Conservation (phyloP, 345 rosid species). For the Gossypium turneri region DNA sequence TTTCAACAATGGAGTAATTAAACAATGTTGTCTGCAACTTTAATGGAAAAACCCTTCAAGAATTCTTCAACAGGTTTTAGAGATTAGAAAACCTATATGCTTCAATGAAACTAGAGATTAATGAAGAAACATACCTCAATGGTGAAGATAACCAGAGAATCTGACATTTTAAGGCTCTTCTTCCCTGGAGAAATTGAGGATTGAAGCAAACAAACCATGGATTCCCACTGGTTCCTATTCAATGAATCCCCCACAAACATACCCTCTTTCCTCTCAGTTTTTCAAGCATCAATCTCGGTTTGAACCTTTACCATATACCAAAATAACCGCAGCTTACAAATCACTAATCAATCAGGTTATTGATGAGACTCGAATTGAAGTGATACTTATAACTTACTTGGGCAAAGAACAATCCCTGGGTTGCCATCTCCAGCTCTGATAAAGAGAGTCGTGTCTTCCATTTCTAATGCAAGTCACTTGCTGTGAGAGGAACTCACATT, state of each 20-base stretch:
- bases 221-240: slow-evolving; percentile 96
- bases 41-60: too few species aligned
- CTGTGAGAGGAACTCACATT: slow-evolving; percentile 69
- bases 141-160: slow-evolving; percentile 57
- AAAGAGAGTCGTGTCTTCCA: slow-evolving; percentile 75
- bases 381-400: slow-evolving; percentile 33
- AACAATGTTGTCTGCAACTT: neutral
- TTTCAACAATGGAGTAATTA: neutral
- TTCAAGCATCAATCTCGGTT: slow-evolving; percentile 55
- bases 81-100: too few species aligned
- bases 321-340: neutral
- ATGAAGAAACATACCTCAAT: slow-evolving; percentile 46
- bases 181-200: slow-evolving; percentile 55
- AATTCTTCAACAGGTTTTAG: too few species aligned
- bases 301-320: slow-evolving; percentile 44
- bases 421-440: slow-evolving; percentile 96
- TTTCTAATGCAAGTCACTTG: slow-evolving; percentile 86
- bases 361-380: too few species aligned
- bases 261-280: slow-evolving; percentile 86
- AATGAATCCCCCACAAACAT: slow-evolving; percentile 97
- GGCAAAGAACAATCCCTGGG: slow-evolving; percentile 84
- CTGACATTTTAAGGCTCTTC: slow-evolving; percentile 56
- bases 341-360: too few species aligned
- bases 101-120: neutral
- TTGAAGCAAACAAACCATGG: slow-evolving; percentile 89